Conservation (phyloP, 2,329 filamentous ascomycete genomes). For the Orbilia oligospora region DNA sequence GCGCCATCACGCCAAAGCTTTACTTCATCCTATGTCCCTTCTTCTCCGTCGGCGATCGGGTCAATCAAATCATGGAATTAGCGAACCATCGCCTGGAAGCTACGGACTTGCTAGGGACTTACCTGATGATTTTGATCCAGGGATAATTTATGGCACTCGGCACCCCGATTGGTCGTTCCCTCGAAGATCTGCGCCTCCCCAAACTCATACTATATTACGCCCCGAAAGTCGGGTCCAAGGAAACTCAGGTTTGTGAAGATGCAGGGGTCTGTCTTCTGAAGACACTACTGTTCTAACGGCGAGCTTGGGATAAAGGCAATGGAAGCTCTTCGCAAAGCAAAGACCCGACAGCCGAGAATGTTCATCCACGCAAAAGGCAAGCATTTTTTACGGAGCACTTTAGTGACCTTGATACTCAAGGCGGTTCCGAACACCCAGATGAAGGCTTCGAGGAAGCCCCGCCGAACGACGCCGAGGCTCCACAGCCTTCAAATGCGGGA, state of each 20-base stretch:
- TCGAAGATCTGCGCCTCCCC: conserved; percentile 72
- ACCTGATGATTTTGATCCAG: conserved; percentile 73
- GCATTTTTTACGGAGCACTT: conserved; percentile 59
- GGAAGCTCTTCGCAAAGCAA: conserved; percentile 20
- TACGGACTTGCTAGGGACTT: conserved; percentile 65
- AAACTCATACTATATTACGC: conserved; percentile 61
- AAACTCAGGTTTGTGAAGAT: conserved; percentile 40
- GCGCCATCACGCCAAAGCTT: conserved; percentile 60
- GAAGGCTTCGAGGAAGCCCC: not conserved
- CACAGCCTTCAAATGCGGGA: not conserved
- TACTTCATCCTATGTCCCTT: conserved; percentile 70
- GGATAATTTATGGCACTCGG: conserved; percentile 72
- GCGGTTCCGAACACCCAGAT: not conserved
- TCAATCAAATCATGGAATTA: conserved; percentile 67
- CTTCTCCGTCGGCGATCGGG: conserved; percentile 73
- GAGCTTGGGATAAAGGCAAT: conserved; percentile 24
- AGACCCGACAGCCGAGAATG: conserved; percentile 17
- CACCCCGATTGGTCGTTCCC: conserved; percentile 76
- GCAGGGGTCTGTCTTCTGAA: not conserved
- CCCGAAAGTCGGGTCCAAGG: conserved; percentile 20
- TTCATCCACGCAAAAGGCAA: conserved; percentile 43
- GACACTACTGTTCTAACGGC: conserved; percentile 27
- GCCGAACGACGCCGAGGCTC: not conserved
- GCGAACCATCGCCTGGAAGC: conserved; percentile 30
- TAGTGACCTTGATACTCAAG: conserved; percentile 35